phyloP scores from a whole-genome alignment of 306 rosid genomes.

The Argentina anserina region DNA sequence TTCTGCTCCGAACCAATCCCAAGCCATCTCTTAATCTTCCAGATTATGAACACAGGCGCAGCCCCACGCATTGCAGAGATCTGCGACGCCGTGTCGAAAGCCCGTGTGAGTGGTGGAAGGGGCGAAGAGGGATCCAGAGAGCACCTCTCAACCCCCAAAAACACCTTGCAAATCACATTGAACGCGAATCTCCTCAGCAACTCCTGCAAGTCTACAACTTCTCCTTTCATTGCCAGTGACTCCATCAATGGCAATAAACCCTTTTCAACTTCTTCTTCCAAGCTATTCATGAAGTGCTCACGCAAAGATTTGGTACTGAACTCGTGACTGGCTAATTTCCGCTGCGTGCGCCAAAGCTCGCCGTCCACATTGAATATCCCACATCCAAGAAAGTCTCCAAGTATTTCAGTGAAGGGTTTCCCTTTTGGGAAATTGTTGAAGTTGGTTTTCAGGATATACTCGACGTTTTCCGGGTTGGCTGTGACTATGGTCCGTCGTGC shows the following conservation, averaged over 20 bases:
- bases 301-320: slow-evolving; percentile 51
- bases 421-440: slow-evolving; percentile 89
- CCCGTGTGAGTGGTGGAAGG: slow-evolving; percentile 35
- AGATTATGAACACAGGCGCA: slow-evolving; percentile 55
- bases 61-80: slow-evolving; percentile 70
- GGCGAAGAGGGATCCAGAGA: slow-evolving; percentile 53
- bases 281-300: slow-evolving; percentile 36
- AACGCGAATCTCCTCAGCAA: slow-evolving; percentile 63
- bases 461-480: slow-evolving; percentile 63
- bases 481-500: slow-evolving; percentile 66
- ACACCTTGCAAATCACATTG: slow-evolving; percentile 56
- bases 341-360: slow-evolving; percentile 55
- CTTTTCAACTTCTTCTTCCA: slow-evolving; percentile 47
- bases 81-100: slow-evolving; percentile 68
- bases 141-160: slow-evolving; percentile 46
- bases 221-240: slow-evolving; percentile 17
- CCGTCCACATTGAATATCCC: slow-evolving; percentile 91
- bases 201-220: slow-evolving; percentile 61
- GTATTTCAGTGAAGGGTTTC: slow-evolving; percentile 69
- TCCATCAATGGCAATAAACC: slow-evolving; percentile 55
- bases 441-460: slow-evolving; percentile 78
- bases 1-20: slow-evolving; percentile 65
- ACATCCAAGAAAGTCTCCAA: slow-evolving; percentile 73
- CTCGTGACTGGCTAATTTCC: slow-evolving; percentile 71
- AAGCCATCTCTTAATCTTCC: slow-evolving; percentile 78